Evolutionary conservation across 495 filamentous ascomycete genomes (phyloP).

Genomic region (Chaetomium fimeti): DNA sequence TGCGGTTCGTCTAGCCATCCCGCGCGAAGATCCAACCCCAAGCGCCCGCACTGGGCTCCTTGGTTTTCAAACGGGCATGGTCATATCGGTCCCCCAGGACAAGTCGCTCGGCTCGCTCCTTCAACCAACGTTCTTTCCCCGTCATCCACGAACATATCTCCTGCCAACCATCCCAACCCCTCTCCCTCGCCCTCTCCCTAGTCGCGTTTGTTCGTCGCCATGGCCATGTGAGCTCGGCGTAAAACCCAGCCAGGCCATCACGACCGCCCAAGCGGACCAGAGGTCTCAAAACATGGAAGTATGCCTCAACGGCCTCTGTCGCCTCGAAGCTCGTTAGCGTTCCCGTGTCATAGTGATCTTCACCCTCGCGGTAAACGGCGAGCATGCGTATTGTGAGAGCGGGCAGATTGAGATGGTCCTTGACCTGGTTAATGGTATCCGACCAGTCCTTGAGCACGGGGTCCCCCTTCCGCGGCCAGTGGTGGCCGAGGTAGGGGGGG

Average conservation of each 20-base stretch:
- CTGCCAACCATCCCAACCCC: background rate
- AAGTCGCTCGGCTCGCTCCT: background rate
- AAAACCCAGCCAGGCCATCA: background rate
- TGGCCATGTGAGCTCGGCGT: background rate
- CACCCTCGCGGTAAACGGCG: background rate
- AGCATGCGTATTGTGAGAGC: background rate
- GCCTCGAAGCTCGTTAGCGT: background rate
- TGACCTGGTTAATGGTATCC: conserved; percentile 1
- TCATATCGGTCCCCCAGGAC: background rate
- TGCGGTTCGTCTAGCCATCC: background rate
- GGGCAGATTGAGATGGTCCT: conserved; percentile 10
- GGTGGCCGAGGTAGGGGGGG: background rate
- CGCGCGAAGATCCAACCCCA: background rate
- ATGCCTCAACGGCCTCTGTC: background rate
- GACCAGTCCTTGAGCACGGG: conserved; percentile 9
- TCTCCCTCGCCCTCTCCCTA: background rate
- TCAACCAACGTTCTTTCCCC: background rate
- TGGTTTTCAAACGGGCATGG: background rate
- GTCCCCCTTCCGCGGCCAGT: conserved; percentile 1
- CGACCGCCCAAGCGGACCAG: background rate
- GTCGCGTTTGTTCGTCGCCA: background rate
- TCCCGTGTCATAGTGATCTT: background rate
- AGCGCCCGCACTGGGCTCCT: background rate
- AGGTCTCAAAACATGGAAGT: background rate
- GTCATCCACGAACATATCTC: background rate